Evolutionary conservation across 2,329 filamentous ascomycete species (phyloP).

Genomic region (Thielaviopsis musarum): DNA sequence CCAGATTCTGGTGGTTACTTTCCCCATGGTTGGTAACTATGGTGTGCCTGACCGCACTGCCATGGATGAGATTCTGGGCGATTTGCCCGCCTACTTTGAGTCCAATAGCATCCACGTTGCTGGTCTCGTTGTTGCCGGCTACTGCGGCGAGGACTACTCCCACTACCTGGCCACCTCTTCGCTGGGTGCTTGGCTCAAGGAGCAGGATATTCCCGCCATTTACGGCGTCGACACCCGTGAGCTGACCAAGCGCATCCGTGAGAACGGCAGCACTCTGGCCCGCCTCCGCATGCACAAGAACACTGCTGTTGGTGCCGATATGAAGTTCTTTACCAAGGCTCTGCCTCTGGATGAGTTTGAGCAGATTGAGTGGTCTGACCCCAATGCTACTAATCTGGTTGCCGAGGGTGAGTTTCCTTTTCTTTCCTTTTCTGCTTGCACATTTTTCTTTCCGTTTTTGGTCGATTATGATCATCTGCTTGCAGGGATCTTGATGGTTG

Average conservation of each 20-base stretch:
- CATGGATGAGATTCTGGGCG: slow-evolving; percentile 67
- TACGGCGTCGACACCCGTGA: slow-evolving; percentile 89
- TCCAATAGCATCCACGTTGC: slow-evolving; percentile 84
- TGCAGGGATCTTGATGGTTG: background rate
- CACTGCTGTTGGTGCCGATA: slow-evolving; percentile 9
- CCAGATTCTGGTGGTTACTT: slow-evolving; percentile 93
- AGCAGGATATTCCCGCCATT: slow-evolving; percentile 85
- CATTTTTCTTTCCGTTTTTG: background rate
- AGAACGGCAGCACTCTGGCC: slow-evolving; percentile 92
- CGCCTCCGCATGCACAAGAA: slow-evolving; percentile 62
- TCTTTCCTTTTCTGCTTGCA: background rate
- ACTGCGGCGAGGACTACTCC: slow-evolving; percentile 87
- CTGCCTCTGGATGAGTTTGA: slow-evolving; percentile 44
- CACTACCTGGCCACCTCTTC: slow-evolving; percentile 86
- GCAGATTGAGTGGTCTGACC: slow-evolving; percentile 72
- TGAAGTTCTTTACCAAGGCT: slow-evolving; percentile 11
- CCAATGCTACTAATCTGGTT: slow-evolving; percentile 83
- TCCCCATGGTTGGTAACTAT: slow-evolving; percentile 92
- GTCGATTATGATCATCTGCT: background rate
- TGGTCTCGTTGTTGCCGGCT: slow-evolving; percentile 77
- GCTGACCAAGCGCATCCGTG: slow-evolving; percentile 82
- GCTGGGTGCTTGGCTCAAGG: slow-evolving; percentile 86
- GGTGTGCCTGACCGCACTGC: slow-evolving; percentile 79
- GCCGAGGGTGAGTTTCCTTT: slow-evolving; percentile 59
- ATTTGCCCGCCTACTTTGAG: slow-evolving; percentile 86